Evolutionary conservation across 2,329 filamentous ascomycete genomes (phyloP).

Genomic region (Amauroascus niger): DNA sequence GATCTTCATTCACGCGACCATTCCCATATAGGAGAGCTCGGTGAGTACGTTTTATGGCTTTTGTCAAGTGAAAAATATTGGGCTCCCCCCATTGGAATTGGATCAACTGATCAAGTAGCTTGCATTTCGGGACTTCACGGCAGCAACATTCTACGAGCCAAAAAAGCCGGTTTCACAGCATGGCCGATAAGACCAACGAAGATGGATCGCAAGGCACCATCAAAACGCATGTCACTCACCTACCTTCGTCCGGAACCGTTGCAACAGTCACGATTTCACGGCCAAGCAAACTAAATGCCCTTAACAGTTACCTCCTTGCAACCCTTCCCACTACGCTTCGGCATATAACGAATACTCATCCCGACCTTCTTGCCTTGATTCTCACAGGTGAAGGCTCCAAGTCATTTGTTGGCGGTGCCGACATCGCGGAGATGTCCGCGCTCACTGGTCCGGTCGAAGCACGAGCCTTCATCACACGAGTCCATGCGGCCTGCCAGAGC

Average conservation of each 20-base stretch:
- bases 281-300: constrained; percentile 23
- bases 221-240: neutral
- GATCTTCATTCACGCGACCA: neutral
- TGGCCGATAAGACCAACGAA: neutral
- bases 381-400: constrained; percentile 67
- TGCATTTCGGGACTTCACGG: neutral
- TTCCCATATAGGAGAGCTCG: neutral
- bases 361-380: constrained; percentile 21
- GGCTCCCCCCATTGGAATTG: neutral
- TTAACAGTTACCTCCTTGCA: constrained; percentile 21
- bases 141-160: neutral
- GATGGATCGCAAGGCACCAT: neutral
- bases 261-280: constrained; percentile 24
- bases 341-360: constrained; percentile 12
- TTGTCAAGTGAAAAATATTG: neutral
- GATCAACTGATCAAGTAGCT: neutral
- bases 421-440: constrained; percentile 61
- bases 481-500: constrained; percentile 27
- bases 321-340: constrained; percentile 17
- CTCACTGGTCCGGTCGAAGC: constrained; percentile 24
- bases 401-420: constrained; percentile 80
- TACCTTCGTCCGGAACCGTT: constrained; percentile 14
- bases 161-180: neutral
- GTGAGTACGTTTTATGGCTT: neutral
- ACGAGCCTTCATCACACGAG: constrained; percentile 27